phyloP scores from a whole-genome alignment of 1,284 basidiomycete species.

The Tetrapyrgos nigripes region DNA sequence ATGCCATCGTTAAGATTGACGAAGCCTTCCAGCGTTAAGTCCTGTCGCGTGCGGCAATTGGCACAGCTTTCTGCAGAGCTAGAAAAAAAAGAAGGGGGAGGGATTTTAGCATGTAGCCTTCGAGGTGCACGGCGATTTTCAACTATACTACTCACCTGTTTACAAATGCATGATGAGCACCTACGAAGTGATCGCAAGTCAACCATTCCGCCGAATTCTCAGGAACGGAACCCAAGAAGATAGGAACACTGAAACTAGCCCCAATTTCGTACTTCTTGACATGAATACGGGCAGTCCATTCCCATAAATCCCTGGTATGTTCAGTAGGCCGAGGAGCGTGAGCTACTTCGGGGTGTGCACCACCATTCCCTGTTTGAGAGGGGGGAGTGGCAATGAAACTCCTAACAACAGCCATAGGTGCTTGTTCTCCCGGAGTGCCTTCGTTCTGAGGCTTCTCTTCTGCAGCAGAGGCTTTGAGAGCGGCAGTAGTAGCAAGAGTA shows the following conservation, averaged over 20 bases:
- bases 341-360: neutral
- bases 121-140: neutral
- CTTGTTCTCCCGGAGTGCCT: too few relatives aligned
- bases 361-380: neutral
- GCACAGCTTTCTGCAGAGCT: slow-evolving; percentile 40
- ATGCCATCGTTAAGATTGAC: slow-evolving; percentile 51
- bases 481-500: neutral
- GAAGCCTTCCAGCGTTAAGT: slow-evolving; percentile 58
- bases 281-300: slow-evolving; percentile 50
- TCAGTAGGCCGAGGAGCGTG: neutral
- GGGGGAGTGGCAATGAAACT: too few relatives aligned
- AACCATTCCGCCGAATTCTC: slow-evolving; percentile 41
- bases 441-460: neutral
- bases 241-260: slow-evolving; percentile 44
- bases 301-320: slow-evolving; percentile 24
- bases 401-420: too few relatives aligned
- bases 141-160: slow-evolving; percentile 25
- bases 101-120: neutral
- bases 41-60: slow-evolving; percentile 41
- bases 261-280: slow-evolving; percentile 50
- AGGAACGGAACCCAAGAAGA: slow-evolving; percentile 50
- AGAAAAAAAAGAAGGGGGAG: neutral
- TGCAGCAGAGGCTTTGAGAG: neutral
- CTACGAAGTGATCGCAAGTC: slow-evolving; percentile 39
- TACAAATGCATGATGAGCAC: slow-evolving; percentile 47